Evolutionary conservation across 139 green algal genomes (phyloP).

Genomic region (Gonium pectorale): DNA sequence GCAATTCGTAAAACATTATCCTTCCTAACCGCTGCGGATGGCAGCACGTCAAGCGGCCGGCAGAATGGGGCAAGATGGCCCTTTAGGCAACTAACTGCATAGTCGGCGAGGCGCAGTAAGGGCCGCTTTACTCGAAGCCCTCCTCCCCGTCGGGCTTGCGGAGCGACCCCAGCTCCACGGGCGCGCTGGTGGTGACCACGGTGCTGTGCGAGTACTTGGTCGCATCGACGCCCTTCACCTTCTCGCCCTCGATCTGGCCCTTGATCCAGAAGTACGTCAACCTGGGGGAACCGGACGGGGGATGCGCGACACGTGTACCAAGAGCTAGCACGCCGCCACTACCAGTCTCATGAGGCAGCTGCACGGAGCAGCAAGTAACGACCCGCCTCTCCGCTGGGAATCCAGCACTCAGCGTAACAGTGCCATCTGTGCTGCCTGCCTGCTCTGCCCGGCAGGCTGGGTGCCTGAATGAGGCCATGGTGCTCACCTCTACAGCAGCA

Average conservation of each 20-base stretch:
- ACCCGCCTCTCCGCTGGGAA: too few relatives aligned
- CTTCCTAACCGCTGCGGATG: too few relatives aligned
- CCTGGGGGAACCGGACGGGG: constrained; percentile 23
- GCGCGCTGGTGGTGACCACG: constrained; percentile 87
- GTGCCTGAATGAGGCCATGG: neutral
- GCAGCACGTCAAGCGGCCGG: too few relatives aligned
- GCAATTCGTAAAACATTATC: too few relatives aligned
- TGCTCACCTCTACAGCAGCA: neutral
- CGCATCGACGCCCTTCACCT: constrained; percentile 66
- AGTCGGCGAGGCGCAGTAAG: too few relatives aligned
- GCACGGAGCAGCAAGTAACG: neutral
- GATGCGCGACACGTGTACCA: too few relatives aligned
- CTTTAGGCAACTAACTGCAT: too few relatives aligned
- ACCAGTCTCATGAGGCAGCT: too few relatives aligned
- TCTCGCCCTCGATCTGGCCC: constrained; percentile 73
- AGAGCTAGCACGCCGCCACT: too few relatives aligned
- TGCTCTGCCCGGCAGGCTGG: neutral
- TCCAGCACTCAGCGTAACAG: neutral
- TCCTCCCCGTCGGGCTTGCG: constrained; percentile 88
- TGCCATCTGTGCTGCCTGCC: neutral
- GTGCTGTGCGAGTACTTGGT: constrained; percentile 80
- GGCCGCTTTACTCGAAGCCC: too few relatives aligned
- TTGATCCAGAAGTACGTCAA: constrained; percentile 93
- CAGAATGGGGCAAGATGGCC: too few relatives aligned
- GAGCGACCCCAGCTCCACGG: constrained; percentile 90